Evolutionary conservation across 192 early-diverging fungal genomes (phyloP), one percentile per base, ranked within the genome.

Genomic region (Backusella australiensis): DNA sequence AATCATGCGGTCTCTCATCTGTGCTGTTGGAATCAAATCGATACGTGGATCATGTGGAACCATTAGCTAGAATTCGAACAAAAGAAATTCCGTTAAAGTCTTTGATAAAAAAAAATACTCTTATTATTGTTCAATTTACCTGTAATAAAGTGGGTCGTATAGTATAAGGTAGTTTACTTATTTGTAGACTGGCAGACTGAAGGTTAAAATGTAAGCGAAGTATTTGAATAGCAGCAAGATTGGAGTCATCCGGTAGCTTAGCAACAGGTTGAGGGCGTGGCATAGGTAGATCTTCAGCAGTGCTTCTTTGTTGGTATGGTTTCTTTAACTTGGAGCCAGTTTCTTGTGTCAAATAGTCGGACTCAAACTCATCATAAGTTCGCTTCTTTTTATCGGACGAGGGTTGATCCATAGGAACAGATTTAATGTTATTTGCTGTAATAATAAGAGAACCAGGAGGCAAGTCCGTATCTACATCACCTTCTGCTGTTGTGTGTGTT

Each of bases 1-100:
- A 63, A 63, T 63, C 56, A 63, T 63, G 23, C 56, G 56, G 26
- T 63, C 56, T 63, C 56, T 63, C 56, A 63, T 63, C 12, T 63
- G 56, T 29, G 56, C 56, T 63, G 56, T 63, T 63, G 56, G 56
- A 29, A 63, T 63, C 26, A 63, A 29, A 63, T 63, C 56, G 12
- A 63, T 63, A 14, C 56, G 56, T 29, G 56, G 56, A 29, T 63
- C 56, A 12, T 63, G 56, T 29, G 56, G 56, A 63, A 63, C 12
- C 0, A 32, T 29, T 12, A 63, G 29, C 56, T 63, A 63, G 12
- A 29, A 8, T 29, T 29, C 4, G 3, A 59, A 59, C 21, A 59
- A 19, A 63, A 29, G 9, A 63, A 63, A 63, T 2, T 63, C 23
- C 21, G 11, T 23, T 63, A 4, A 29, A 29, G 17, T 21, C 6